Conservation (phyloP, 768 basidiomycete species). For the Pleurotus tuber-regium region DNA sequence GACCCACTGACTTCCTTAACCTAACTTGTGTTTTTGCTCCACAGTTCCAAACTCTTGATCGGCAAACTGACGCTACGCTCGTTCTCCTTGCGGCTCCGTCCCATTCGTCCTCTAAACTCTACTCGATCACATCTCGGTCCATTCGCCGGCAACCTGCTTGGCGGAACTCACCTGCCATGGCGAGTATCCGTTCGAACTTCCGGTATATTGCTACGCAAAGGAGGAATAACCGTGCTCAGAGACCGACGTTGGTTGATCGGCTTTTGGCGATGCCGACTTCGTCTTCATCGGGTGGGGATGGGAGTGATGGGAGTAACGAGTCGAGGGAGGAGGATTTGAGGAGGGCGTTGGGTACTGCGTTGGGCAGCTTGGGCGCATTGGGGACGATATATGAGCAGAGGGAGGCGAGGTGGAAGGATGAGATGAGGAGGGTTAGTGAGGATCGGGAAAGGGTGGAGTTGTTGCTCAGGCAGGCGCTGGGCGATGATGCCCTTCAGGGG, state of each 20-base stretch:
- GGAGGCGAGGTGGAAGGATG: constrained; percentile 67
- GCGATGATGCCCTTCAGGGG: constrained; percentile 14
- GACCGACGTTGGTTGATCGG: constrained; percentile 43
- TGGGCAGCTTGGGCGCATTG: constrained; percentile 64
- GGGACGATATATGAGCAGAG: constrained; percentile 66
- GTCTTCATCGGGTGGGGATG: constrained; percentile 46
- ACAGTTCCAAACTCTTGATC: constrained; percentile 76
- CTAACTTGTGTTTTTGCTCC: constrained; percentile 8
- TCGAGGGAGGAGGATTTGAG: constrained; percentile 63
- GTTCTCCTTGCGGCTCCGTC: constrained; percentile 73
- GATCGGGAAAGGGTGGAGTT: constrained; percentile 69
- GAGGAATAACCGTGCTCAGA: constrained; percentile 40
- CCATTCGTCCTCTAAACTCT: constrained; percentile 59
- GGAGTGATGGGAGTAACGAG: constrained; percentile 52
- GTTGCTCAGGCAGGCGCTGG: constrained; percentile 62
- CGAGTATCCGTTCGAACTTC: constrained; percentile 55
- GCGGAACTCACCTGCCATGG: constrained; percentile 45
- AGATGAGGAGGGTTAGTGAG: constrained; percentile 61
- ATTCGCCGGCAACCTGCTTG: constrained; percentile 57
- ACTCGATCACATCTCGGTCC: constrained; percentile 63
- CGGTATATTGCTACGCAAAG: constrained; percentile 57
- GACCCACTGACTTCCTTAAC: constrained; percentile 4
- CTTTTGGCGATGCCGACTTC: constrained; percentile 43
- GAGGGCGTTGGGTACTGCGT: constrained; percentile 62
- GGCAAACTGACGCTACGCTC: constrained; percentile 79